Base-by-base conservation (phyloP, 176 grass and related monocot genomes). In the Bromus sterilis region DNA sequence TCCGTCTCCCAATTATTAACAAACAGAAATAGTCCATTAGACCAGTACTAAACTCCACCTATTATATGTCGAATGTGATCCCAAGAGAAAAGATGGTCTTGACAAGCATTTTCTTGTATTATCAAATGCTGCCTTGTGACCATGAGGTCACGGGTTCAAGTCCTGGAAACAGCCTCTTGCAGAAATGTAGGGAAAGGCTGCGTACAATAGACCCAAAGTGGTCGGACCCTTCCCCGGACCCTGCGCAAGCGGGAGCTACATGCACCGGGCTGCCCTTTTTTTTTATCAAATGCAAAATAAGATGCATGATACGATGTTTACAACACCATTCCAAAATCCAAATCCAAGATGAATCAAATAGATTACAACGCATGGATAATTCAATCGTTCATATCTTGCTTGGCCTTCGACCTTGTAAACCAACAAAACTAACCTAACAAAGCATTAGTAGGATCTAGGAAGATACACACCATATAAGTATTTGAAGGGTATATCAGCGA, bases 401-500 rank as follows among this genome's bases (percentile, higher is more conserved):
- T 20, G 43, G 51, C 16, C 49, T 35, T 83, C 30, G 32, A 33
- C 4, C 40, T 29, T 23, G 7, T 56, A 48, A 78, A 78, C 31
- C 21, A 78, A 55, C 13, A 4, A 16, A 35, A 73, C 25, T 73
- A 86, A 32, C 24, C 56, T 36, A 67, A 49, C 15, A 63, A 72
- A 39, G 29, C 29, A 66, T 16, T 46, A 77, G 40, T 40, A 62
- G 14, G 40, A 71, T 46, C 9, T 46, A 72, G 14, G 61, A 87
- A 42, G 87, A 77, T 67, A 79, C 64, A 76, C 74, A 98, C 92
- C 95, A 98, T 98, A 75, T 91, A 98, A 7, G 95, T 98, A 61
- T 89, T 87, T 77, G 95, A 89, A 88, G 95, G 95, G 86, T 93
- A 72, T 93, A 98, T 95, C 43, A 98, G 75, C 70, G 95, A 86